phyloP scores from a whole-genome alignment of 2,329 filamentous ascomycete species.

The Botryotinia narcissicola region DNA sequence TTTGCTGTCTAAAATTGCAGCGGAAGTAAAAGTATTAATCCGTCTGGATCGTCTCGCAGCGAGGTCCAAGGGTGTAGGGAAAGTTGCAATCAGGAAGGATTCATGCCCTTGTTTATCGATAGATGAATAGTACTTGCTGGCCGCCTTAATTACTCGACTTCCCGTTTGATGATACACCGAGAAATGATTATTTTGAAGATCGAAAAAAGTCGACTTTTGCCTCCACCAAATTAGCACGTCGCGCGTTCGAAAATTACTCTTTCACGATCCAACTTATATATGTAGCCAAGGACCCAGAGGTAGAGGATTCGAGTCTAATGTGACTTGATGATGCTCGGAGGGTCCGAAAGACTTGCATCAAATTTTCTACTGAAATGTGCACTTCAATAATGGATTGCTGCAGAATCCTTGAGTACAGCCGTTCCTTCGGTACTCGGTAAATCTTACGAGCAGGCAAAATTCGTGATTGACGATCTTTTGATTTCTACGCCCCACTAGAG shows the following conservation, averaged over 20 bases:
- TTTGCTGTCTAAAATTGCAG: slow-evolving; percentile 10
- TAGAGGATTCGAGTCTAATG: not conserved
- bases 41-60: slow-evolving; percentile 18
- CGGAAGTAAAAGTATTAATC: slow-evolving; percentile 11
- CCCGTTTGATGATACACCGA: not conserved
- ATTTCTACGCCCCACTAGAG: slow-evolving; percentile 18
- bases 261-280: not conserved
- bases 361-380: slow-evolving; percentile 12
- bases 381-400: not conserved
- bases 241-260: not conserved
- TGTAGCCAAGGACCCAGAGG: not conserved
- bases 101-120: slow-evolving; percentile 20
- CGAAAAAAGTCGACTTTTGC: not conserved
- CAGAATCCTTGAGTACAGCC: slow-evolving; percentile 18
- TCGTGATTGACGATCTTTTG: slow-evolving; percentile 17
- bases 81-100: slow-evolving; percentile 16
- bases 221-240: not conserved
- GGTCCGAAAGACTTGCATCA: slow-evolving; percentile 18
- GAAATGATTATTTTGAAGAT: not conserved
- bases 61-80: slow-evolving; percentile 12
- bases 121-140: slow-evolving; percentile 11
- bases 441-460: not conserved
- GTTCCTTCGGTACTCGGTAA: slow-evolving; percentile 14
- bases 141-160: not conserved
- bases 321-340: not conserved